A percentile compares a stretch with the other conserved stretches of the same genome.
Conservation (phyloP, 2,329 filamentous ascomycete genomes). For the Microcyclospora tardicrescens region DNA sequence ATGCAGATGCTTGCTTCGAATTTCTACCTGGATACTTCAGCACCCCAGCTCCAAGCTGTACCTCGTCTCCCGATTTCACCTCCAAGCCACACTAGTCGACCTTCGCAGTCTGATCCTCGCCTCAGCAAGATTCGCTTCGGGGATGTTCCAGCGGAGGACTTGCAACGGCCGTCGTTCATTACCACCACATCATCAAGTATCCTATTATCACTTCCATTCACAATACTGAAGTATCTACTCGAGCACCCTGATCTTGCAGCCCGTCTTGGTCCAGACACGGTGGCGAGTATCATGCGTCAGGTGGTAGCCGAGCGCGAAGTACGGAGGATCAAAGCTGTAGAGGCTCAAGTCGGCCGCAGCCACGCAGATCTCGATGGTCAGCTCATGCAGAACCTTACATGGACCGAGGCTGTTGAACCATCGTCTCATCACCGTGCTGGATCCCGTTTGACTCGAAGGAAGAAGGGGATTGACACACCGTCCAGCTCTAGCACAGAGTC, state of each 20-base stretch:
- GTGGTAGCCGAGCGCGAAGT: conserved; percentile 32
- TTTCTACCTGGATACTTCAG: conserved; percentile 46
- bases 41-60: conserved; percentile 33
- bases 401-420: conserved; percentile 25
- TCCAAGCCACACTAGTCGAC: conserved; percentile 18
- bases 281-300: conserved; percentile 28
- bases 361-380: conserved; percentile 1
- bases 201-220: conserved; percentile 57
- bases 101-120: conserved; percentile 36
- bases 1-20: conserved; percentile 45
- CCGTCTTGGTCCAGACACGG: conserved; percentile 27
- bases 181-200: conserved; percentile 49
- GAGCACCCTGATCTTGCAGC: conserved; percentile 45
- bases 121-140: conserved; percentile 58
- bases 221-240: conserved; percentile 51
- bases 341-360: conserved; percentile 4
- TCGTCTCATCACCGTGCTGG: conserved; percentile 26
- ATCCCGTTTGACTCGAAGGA: conserved; percentile 20
- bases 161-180: conserved; percentile 22
- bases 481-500: conserved; percentile 8
- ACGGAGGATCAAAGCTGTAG: conserved; percentile 18
- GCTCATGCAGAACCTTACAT: conserved; percentile 16
- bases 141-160: conserved; percentile 42
- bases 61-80: conserved; percentile 31
- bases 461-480: conserved; percentile 19